Evolutionary conservation across 305 asterid species (phyloP).

Genomic region (Solanum aculeatissimum): DNA sequence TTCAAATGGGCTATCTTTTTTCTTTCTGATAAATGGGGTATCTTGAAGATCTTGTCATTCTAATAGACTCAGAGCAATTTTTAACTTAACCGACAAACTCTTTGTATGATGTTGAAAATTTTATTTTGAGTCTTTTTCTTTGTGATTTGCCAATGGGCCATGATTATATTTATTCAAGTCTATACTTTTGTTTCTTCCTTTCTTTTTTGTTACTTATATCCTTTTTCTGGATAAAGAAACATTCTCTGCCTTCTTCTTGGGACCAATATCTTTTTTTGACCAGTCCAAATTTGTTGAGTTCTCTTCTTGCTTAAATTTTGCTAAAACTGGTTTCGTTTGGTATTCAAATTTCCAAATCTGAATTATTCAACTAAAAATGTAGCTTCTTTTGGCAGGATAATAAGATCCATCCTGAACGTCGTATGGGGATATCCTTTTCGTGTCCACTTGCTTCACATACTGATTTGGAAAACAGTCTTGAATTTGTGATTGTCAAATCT

Average conservation of each 20-base stretch:
- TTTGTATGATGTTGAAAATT: neutral
- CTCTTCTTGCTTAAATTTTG: neutral
- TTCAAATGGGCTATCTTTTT: neutral
- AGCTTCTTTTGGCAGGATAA: conserved; percentile 6
- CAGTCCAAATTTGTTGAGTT: neutral
- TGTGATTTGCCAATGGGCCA: neutral
- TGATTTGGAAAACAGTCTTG: conserved; percentile 45
- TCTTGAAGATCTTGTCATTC: neutral
- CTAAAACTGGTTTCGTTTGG: neutral
- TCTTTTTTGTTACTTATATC: neutral
- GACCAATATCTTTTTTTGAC: neutral
- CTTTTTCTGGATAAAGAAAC: neutral
- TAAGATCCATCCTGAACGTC: conserved; percentile 18
- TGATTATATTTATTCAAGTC: neutral
- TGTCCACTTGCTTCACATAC: conserved; percentile 43
- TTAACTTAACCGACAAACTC: neutral
- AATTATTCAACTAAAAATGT: neutral
- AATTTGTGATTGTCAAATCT: conserved; percentile 30
- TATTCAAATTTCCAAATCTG: neutral
- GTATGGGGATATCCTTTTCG: conserved; percentile 75
- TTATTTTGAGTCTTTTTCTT: neutral
- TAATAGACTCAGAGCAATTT: neutral
- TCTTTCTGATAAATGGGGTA: too few species aligned
- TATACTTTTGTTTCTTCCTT: neutral
- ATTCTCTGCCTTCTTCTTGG: neutral